Evolutionary conservation across 2,329 filamentous ascomycete genomes (phyloP), one percentile per base, ranked within the genome.

Genomic region (Sarocladium brachiariae): DNA sequence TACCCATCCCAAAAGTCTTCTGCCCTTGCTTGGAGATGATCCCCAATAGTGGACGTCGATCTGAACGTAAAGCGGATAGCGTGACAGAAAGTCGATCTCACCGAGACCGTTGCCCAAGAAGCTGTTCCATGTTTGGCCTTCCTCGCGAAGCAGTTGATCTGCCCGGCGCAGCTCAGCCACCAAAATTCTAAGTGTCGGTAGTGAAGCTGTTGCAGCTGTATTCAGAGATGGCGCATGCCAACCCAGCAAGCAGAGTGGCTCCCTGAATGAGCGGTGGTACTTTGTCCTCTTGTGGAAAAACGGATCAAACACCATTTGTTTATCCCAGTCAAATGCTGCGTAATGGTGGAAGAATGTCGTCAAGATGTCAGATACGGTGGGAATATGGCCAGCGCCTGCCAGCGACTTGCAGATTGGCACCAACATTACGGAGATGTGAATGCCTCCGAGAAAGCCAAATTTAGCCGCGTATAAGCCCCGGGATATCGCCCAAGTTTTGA

Each of bases 21-120:
- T 76, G 1, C 80, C 78, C 50, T 75, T 78, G 1, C 71, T 65
- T 1, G 73, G 64, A 2, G 79, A 80, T 6, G 74, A 65, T 1
- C 81, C 81, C 83, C 83, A 87, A 62, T 83, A 86, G 43, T 83
- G 79, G 1, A 80, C 71, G 51, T 83, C 77, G 49, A 87, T 73
- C 57, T 77, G 79, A 51, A 82, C 64, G 58, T 81, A 87, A 49
- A 67, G 76, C 50, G 69, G 73, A 60, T 78, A 79, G 1, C 65
- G 58, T 1, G 56, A 56, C 5, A 85, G 58, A 55, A 86, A 86
- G 2, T 75, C 70, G 1, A 53, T 49, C 4, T 68, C 64, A 10
- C 68, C 70, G 9, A 52, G 47, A 13, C 31, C 25, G 18, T 35
- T 34, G 23, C 56, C 55, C 1, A 78, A 58, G 33, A 83, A 66